Evolutionary conservation across 2,329 filamentous ascomycete species (phyloP).

Genomic region (Nemania diffusa): DNA sequence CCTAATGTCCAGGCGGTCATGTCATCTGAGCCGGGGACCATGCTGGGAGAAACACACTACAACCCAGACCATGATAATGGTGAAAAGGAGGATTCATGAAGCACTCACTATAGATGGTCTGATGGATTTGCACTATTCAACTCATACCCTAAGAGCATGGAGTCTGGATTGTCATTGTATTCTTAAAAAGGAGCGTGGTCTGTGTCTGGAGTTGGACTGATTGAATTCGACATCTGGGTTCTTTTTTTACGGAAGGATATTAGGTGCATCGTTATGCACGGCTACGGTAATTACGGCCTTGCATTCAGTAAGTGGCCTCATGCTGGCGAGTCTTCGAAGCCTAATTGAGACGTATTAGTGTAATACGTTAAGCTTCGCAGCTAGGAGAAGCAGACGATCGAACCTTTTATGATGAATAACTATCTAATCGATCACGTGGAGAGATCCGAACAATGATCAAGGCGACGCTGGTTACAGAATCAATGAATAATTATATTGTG

Average conservation of each 20-base stretch:
- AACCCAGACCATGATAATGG: constrained; percentile 68
- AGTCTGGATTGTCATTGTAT: constrained; percentile 41
- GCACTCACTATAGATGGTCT: constrained; percentile 1
- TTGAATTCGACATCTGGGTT: constrained; percentile 34
- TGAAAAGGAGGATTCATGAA: constrained; percentile 49
- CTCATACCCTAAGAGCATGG: constrained; percentile 25
- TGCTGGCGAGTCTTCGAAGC: neutral
- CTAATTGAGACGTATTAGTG: constrained; percentile 10
- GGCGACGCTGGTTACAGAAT: neutral
- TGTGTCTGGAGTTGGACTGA: constrained; percentile 43
- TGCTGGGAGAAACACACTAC: constrained; percentile 77
- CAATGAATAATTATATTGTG: neutral
- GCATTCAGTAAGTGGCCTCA: constrained; percentile 4
- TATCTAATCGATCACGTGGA: constrained; percentile 9
- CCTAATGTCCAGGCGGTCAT: constrained; percentile 67
- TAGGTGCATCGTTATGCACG: constrained; percentile 20
- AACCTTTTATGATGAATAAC: constrained; percentile 15
- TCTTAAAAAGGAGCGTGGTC: constrained; percentile 41
- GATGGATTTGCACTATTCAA: constrained; percentile 22
- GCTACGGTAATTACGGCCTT: constrained; percentile 19
- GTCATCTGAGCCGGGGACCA: constrained; percentile 63
- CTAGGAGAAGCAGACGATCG: constrained; percentile 10
- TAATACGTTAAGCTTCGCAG: constrained; percentile 11
- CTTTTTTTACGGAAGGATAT: constrained; percentile 25
- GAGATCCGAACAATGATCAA: neutral